Base-by-base conservation (phyloP, 371 early-diverging fungal genomes). In the Mucor mucedo region DNA sequence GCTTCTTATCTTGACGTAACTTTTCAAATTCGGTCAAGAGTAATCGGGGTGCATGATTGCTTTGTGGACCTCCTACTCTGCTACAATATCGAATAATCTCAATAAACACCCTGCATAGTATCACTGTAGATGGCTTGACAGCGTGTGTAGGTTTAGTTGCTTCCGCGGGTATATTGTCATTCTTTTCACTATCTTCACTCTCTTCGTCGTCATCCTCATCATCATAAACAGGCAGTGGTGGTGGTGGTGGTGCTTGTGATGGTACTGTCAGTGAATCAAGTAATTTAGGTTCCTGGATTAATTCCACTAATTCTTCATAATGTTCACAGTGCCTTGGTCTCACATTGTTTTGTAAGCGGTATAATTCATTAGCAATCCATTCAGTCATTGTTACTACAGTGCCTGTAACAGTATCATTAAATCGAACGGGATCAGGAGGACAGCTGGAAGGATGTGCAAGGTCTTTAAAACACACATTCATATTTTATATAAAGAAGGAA, bases 351-450 rank as follows among this genome's bases (percentile, higher is more conserved):
- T 63, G 59, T 11, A 78, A 54, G 9, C 79, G 68, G 35, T 42
- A 54, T 39, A 76, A 45, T 58, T 78, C 79, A 40, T 71, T 62
- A 5, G 62, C 56, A 10, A 78, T 68, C 79, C 79, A 78, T 62
- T 78, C 79, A 33, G 65, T 52, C 21, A 65, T 48, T 5, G 65
- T 55, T 3, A 65, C 62, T 28, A 55, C 57, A n/a, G 56, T 61
- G 16, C 61, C 61, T 11, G 55, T 39, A 44, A 69, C 48, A 14
- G 61, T 29, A 42, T 69, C 70, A n/a, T 58, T 65, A 2, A 69
- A 8, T 48, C 27, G 21, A 28, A 2, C 9, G 28, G 49, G 14
- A 21, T 48, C 29, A 3, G 49, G 49, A 28, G 49, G 49, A 28
- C 21, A 48, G 28, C 29, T 21, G 28, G 2, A 8, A 28, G 49